Evolutionary conservation across 352 stramenopile genomes (phyloP).

Genomic region (Phytophthora lateralis): DNA sequence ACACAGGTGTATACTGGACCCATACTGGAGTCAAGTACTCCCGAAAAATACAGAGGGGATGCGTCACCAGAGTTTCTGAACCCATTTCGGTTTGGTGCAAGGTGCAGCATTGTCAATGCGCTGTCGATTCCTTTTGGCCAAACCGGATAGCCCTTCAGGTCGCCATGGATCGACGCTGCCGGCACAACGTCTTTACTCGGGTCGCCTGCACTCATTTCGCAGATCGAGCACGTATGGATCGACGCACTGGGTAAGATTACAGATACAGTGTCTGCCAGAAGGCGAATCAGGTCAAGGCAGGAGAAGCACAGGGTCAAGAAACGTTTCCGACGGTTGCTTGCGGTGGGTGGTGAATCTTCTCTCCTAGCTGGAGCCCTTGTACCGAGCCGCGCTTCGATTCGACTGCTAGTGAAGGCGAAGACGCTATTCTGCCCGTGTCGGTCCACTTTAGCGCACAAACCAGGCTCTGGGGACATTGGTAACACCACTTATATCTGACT

Average conservation of each 20-base stretch:
- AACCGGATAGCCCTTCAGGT: background rate
- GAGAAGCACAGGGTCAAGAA: background rate
- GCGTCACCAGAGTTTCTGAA: slow-evolving; percentile 3
- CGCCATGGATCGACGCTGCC: slow-evolving; percentile 1
- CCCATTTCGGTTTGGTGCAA: slow-evolving; percentile 15
- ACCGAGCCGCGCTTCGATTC: too few relatives aligned
- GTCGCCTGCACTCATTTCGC: slow-evolving; percentile 8
- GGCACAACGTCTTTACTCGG: slow-evolving; percentile 1
- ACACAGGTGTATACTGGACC: background rate
- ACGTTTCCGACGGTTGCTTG: too few relatives aligned
- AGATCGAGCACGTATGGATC: slow-evolving; percentile 9
- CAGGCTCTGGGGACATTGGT: background rate
- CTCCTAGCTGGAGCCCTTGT: too few relatives aligned
- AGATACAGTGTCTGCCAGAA: too few relatives aligned
- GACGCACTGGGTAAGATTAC: too few relatives aligned
- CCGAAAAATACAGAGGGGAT: slow-evolving; percentile 7
- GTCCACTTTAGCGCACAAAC: background rate
- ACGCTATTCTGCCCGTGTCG: background rate
- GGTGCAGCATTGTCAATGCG: background rate
- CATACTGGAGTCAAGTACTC: background rate
- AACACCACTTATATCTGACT: background rate
- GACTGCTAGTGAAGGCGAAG: too few relatives aligned
- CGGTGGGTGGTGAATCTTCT: too few relatives aligned
- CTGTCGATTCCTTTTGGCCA: background rate
- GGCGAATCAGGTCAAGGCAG: background rate